These are phyloP conservation scores for Bolboschoenoplectus hybrid DNA, from an alignment of 202 grass and related monocot species.

Conservation along the genomic window DNA sequence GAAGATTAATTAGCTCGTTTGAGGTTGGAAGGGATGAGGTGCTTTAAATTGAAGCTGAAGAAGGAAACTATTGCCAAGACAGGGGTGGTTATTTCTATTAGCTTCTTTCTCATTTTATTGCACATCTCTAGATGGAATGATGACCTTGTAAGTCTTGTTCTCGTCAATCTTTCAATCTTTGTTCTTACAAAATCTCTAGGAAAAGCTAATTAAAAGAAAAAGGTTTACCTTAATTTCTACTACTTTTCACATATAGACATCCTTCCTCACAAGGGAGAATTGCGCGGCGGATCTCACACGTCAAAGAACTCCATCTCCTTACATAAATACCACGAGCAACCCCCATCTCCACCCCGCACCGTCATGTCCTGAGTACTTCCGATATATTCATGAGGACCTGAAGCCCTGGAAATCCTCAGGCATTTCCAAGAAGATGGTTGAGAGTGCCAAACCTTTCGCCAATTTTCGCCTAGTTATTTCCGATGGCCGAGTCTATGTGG, in stretches of 20 bases:
- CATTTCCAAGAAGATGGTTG: conserved; percentile 38
- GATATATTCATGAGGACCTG: conserved; percentile 39
- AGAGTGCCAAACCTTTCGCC: conserved; percentile 32
- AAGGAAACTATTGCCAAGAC: background rate
- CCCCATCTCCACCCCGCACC: background rate
- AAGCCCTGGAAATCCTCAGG: conserved; percentile 39
- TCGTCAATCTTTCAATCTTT: background rate
- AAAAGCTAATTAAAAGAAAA: background rate
- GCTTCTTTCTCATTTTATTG: background rate
- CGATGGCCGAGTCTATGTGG: conserved; percentile 30
- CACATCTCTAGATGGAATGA: background rate
- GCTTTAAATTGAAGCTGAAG: background rate
- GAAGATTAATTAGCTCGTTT: background rate
- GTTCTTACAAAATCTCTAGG: background rate
- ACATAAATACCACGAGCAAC: background rate
- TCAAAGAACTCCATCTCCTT: background rate
- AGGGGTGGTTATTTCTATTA: background rate
- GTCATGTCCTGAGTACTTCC: conserved; percentile 39
- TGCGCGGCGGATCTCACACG: background rate
- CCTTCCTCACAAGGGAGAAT: background rate
- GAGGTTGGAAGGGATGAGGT: background rate
- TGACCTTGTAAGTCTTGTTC: background rate
- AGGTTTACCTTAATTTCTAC: background rate
- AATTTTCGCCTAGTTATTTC: conserved; percentile 33
- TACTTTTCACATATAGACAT: background rate